Evolutionary conservation across 768 basidiomycete genomes (phyloP).

Genomic region (Leccinum rimulosum): DNA sequence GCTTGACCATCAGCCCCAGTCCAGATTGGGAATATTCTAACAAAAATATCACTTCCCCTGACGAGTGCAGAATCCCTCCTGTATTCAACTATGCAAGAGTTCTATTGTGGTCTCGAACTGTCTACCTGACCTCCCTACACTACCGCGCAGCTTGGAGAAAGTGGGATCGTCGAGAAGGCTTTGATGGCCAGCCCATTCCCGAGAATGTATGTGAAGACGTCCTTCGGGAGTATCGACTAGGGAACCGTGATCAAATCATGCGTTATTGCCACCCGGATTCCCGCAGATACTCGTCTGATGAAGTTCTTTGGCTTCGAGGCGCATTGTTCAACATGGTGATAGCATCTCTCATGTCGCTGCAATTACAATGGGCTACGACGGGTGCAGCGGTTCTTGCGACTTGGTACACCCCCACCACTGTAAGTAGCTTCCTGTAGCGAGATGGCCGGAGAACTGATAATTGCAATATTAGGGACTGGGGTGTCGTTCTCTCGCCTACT

Average conservation of each 20-base stretch:
- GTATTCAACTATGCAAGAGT: slow-evolving; percentile 26
- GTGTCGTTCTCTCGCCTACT: slow-evolving; percentile 33
- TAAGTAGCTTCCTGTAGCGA: not conserved
- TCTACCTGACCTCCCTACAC: slow-evolving; percentile 13
- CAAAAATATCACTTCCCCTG: slow-evolving; percentile 12
- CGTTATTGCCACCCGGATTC: slow-evolving; percentile 11
- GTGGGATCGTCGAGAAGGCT: not conserved
- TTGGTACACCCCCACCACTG: slow-evolving; percentile 30
- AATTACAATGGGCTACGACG: slow-evolving; percentile 35
- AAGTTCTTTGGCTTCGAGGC: slow-evolving; percentile 21
- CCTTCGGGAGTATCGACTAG: slow-evolving; percentile 15
- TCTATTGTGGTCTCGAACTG: slow-evolving; percentile 22
- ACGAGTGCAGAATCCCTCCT: slow-evolving; percentile 11
- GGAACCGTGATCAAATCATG: slow-evolving; percentile 17
- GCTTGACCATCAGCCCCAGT: slow-evolving; percentile 15
- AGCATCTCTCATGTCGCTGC: slow-evolving; percentile 29
- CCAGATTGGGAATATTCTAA: not conserved
- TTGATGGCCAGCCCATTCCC: not conserved
- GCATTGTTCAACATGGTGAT: slow-evolving; percentile 24
- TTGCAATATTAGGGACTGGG: slow-evolving; percentile 26
- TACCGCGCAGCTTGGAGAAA: slow-evolving; percentile 19
- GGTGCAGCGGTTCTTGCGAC: not conserved
- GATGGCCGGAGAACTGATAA: not conserved
- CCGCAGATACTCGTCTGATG: not conserved
- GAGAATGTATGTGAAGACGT: not conserved